phyloP scores from a whole-genome alignment of 139 green algal species.

The Micractinium conductrix region DNA sequence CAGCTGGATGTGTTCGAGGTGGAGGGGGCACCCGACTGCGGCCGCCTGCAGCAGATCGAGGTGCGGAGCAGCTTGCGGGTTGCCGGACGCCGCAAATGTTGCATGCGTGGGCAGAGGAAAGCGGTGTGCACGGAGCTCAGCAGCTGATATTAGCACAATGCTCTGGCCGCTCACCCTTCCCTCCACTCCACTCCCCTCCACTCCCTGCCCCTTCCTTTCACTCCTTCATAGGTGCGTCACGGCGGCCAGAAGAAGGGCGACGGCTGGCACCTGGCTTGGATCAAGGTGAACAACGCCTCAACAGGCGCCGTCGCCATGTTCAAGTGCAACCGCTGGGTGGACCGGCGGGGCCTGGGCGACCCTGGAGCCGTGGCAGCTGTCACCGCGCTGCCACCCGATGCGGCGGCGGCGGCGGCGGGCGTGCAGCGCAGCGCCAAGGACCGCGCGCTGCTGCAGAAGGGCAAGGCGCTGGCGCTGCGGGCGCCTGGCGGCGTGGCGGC shows the following conservation, averaged over 20 bases:
- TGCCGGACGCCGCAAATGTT: background rate
- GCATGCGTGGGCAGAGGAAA: too few relatives aligned
- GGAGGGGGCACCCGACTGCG: constrained; percentile 50
- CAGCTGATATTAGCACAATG: too few relatives aligned
- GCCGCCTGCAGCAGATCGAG: constrained; percentile 46
- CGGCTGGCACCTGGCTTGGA: constrained; percentile 37
- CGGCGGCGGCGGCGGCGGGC: background rate
- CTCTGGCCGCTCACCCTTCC: background rate
- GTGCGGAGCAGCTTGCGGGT: background rate
- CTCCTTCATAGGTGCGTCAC: constrained; percentile 10
- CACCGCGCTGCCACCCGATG: background rate
- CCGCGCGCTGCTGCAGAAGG: background rate
- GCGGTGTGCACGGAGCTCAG: too few relatives aligned
- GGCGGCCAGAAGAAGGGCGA: background rate
- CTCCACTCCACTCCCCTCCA: background rate
- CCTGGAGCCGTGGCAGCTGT: background rate
- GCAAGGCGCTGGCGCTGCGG: background rate
- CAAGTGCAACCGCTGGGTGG: constrained; percentile 27
- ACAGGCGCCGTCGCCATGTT: constrained; percentile 33
- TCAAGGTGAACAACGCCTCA: constrained; percentile 20
- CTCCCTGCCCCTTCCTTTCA: too few relatives aligned
- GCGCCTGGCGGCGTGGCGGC: background rate
- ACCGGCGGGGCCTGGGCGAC: background rate
- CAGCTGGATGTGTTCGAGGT: constrained; percentile 66
- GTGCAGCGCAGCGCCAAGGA: background rate